Conservation (phyloP, 768 basidiomycete species). For the Psilocybe tampanensis region DNA sequence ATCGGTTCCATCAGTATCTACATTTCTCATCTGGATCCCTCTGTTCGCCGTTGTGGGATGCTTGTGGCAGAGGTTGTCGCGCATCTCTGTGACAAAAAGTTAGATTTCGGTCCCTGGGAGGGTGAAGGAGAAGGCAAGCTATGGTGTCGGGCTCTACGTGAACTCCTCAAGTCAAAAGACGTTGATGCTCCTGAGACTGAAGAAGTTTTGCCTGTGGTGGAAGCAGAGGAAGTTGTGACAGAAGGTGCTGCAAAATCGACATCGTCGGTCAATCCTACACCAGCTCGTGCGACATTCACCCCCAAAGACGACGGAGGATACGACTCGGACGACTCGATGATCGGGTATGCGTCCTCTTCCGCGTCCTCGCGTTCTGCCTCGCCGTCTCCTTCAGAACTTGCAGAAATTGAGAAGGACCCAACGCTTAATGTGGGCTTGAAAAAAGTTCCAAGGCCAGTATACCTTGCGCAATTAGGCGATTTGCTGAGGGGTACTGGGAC, state of each 20-base stretch:
- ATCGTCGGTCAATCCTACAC: neutral
- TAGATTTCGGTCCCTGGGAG: constrained; percentile 86
- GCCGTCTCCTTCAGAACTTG: constrained; percentile 80
- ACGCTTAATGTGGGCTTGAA: constrained; percentile 70
- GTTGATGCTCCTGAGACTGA: constrained; percentile 38
- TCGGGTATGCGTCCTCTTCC: constrained; percentile 72
- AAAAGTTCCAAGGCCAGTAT: constrained; percentile 83
- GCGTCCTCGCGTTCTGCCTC: constrained; percentile 67
- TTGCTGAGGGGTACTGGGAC: constrained; percentile 62
- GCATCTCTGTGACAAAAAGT: constrained; percentile 55
- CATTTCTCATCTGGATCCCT: constrained; percentile 73
- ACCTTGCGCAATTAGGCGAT: constrained; percentile 81
- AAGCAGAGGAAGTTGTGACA: constrained; percentile 1
- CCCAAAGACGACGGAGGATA: constrained; percentile 33
- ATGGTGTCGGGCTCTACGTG: constrained; percentile 67
- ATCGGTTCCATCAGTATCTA: constrained; percentile 73
- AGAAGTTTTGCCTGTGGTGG: neutral
- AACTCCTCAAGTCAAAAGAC: constrained; percentile 52
- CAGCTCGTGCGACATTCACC: constrained; percentile 22
- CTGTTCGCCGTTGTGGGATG: constrained; percentile 90
- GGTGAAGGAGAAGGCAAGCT: constrained; percentile 65
- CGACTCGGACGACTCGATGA: constrained; percentile 86
- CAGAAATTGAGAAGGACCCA: constrained; percentile 85
- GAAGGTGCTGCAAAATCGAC: neutral
- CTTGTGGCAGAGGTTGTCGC: constrained; percentile 85